Evolutionary conservation across 768 basidiomycete genomes (phyloP).

Genomic region (Calocybe cyanea): DNA sequence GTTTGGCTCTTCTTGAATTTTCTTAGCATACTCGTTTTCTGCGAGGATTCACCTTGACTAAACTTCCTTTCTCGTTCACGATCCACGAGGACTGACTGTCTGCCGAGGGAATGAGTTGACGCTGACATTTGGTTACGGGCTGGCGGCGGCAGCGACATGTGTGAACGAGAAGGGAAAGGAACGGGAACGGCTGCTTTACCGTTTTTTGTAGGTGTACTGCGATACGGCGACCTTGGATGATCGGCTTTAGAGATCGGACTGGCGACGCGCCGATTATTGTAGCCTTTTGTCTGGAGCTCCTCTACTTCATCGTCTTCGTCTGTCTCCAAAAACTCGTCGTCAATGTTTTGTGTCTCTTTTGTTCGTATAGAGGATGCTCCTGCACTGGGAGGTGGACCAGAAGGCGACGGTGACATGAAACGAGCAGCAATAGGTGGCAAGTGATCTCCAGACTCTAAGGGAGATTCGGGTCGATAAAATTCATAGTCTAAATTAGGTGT

Average conservation of each 20-base stretch:
- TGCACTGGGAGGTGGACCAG: conserved; percentile 24
- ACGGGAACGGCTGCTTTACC: conserved; percentile 43
- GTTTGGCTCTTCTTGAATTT: conserved; percentile 68
- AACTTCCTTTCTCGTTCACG: conserved; percentile 49
- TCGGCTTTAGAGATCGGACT: conserved; percentile 45
- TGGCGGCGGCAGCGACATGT: conserved; percentile 71
- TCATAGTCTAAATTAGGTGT: conserved; percentile 65
- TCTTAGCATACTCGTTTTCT: conserved; percentile 53
- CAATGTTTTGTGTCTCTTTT: conserved; percentile 62
- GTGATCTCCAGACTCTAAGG: conserved; percentile 66
- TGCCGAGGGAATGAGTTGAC: conserved; percentile 75
- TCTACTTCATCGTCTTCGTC: conserved; percentile 68
- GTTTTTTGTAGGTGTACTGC: conserved; percentile 39
- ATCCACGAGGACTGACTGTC: conserved; percentile 55
- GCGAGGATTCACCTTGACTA: conserved; percentile 40
- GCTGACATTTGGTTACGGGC: conserved; percentile 50
- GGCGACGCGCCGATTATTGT: conserved; percentile 24
- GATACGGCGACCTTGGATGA: conserved; percentile 79
- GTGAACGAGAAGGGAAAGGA: conserved; percentile 78
- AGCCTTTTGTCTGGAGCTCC: conserved; percentile 47
- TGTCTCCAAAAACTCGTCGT: conserved; percentile 64
- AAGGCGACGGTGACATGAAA: conserved; percentile 77
- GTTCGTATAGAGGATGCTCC: conserved; percentile 37
- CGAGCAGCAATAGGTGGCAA: conserved; percentile 87
- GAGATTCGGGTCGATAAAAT: conserved; percentile 67